Conservation (phyloP, 495 filamentous ascomycete genomes). For the Aspergillus baeticus region DNA sequence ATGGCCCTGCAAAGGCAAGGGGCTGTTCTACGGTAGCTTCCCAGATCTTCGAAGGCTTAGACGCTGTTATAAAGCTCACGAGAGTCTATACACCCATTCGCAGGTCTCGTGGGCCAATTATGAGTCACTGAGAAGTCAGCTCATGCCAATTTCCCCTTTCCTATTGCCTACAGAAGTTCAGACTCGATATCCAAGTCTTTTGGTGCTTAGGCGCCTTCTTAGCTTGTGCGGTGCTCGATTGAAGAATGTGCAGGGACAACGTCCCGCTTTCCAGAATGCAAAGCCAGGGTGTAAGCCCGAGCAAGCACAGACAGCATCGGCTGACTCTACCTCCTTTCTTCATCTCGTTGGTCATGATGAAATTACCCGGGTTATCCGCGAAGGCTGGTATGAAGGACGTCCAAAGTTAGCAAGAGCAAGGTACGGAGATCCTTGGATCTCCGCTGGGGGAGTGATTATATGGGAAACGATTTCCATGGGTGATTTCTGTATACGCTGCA, state of each 20-base stretch:
- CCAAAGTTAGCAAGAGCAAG: slow-evolving; percentile 11
- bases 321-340: slow-evolving; percentile 19
- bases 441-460: slow-evolving; percentile 1
- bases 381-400: slow-evolving; percentile 22
- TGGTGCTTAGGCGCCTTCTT: background rate
- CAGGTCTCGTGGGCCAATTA: no score
- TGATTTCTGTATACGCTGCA: slow-evolving; percentile 8
- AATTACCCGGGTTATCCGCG: slow-evolving; percentile 15
- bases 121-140: no score
- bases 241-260: slow-evolving; percentile 19
- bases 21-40: slow-evolving; percentile 7
- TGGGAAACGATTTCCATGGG: slow-evolving; percentile 6
- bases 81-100: no score
- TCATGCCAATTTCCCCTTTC: background rate
- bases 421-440: slow-evolving; percentile 6
- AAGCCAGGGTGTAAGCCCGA: slow-evolving; percentile 6
- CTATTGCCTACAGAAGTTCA: background rate
- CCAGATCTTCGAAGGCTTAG: background rate
- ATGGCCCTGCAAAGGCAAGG: slow-evolving; percentile 14
- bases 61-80: no score
- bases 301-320: slow-evolving; percentile 10
- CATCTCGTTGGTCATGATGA: slow-evolving; percentile 2
- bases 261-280: slow-evolving; percentile 22
- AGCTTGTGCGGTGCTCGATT: slow-evolving; percentile 1
- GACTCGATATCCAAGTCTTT: background rate